These are phyloP conservation scores for Penstemon eatonii DNA, from an alignment of 257 asterid genomes.

Conservation along the genomic window DNA sequence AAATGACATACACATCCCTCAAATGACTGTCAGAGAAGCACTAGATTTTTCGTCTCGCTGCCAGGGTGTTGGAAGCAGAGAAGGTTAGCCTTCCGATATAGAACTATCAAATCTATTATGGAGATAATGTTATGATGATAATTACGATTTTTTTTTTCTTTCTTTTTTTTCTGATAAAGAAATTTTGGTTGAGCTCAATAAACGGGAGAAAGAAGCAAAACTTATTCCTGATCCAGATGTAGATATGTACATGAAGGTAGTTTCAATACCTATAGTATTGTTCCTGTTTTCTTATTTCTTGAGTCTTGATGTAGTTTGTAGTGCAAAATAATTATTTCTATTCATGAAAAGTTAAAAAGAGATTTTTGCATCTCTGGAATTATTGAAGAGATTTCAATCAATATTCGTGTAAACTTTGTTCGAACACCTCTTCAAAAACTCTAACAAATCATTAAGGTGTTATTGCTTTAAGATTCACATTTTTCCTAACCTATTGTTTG, in stretches of 20 bases:
- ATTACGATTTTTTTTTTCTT: too few species aligned
- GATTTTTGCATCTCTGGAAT: too few species aligned
- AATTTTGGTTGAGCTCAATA: constrained; percentile 41
- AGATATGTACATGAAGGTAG: constrained; percentile 61
- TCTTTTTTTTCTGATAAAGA: constrained; percentile 29
- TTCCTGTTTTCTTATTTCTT: not conserved
- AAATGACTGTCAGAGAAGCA: constrained; percentile 55
- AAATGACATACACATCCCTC: constrained; percentile 52
- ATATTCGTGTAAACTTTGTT: too few species aligned
- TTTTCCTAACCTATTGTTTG: constrained; percentile 13
- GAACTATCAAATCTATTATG: not conserved
- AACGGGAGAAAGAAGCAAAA: constrained; percentile 51
- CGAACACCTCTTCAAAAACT: too few species aligned
- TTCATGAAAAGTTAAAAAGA: too few species aligned
- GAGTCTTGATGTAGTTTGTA: not conserved
- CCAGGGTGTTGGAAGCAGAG: constrained; percentile 53
- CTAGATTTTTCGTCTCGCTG: constrained; percentile 52
- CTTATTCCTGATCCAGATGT: constrained; percentile 50
- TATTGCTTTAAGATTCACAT: not conserved
- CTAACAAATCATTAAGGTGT: too few species aligned
- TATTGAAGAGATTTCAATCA: too few species aligned
- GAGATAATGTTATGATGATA: not conserved
- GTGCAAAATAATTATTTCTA: too few species aligned
- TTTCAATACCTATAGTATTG: not conserved
- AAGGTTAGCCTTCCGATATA: constrained; percentile 32